phyloP scores from a whole-genome alignment of 2,329 filamentous ascomycete species.

The Diaporthe aspalathi region DNA sequence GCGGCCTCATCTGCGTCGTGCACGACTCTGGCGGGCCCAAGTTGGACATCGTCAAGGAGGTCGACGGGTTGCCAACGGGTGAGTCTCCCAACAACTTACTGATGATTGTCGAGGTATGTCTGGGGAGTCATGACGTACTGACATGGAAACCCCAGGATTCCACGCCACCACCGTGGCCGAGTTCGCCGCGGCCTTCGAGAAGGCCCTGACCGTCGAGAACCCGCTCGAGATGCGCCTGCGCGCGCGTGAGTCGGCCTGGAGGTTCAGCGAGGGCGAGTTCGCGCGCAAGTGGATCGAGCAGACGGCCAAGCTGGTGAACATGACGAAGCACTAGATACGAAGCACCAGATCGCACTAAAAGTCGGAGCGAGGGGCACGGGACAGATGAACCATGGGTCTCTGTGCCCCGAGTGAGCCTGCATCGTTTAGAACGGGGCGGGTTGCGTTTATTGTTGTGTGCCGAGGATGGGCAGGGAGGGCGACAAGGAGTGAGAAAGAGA shows the following conservation, averaged over 20 bases:
- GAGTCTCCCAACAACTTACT: slow-evolving; percentile 46
- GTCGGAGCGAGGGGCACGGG: neutral
- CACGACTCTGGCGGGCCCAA: slow-evolving; percentile 95
- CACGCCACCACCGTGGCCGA: slow-evolving; percentile 82
- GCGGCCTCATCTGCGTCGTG: slow-evolving; percentile 91
- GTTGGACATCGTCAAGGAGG: slow-evolving; percentile 86
- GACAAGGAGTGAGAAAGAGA: neutral
- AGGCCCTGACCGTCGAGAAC: slow-evolving; percentile 78
- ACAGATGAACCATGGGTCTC: too few relatives aligned
- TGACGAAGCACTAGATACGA: slow-evolving; percentile 43
- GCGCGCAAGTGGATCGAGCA: slow-evolving; percentile 80
- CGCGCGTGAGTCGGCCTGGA: slow-evolving; percentile 80
- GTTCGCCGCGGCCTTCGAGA: slow-evolving; percentile 83
- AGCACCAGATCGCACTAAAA: too few relatives aligned
- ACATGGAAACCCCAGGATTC: slow-evolving; percentile 70
- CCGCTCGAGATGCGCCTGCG: slow-evolving; percentile 79
- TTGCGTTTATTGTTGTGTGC: neutral
- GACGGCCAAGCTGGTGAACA: slow-evolving; percentile 76
- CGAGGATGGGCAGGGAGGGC: neutral
- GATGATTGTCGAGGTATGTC: neutral
- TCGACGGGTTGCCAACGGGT: slow-evolving; percentile 84
- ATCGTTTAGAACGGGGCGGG: neutral
- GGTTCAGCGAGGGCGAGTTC: slow-evolving; percentile 92
- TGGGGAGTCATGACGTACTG: slow-evolving; percentile 34
- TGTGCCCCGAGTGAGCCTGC: neutral